Percentiles rank a stretch among this genome's conserved stretches.
Evolutionary conservation across 345 rosid genomes (phyloP).

Genomic region (Rhodamnia rubescens): DNA sequence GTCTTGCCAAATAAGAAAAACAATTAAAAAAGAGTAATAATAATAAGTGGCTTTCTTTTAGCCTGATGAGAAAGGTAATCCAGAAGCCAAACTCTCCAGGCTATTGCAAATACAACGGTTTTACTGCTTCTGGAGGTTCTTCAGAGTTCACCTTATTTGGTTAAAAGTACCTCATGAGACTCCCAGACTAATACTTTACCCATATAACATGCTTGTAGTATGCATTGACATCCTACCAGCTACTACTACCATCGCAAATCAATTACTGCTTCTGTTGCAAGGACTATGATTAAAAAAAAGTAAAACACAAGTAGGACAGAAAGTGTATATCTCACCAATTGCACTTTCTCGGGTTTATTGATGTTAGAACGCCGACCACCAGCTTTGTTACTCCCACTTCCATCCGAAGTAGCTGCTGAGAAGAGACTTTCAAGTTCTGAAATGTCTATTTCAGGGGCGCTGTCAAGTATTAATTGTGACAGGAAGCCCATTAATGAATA

Average conservation of each 20-base stretch:
- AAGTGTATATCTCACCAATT: constrained; percentile 40
- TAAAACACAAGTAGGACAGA: background rate
- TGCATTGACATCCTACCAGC: background rate
- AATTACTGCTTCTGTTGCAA: background rate
- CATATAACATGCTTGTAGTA: background rate
- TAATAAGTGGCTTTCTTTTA: background rate
- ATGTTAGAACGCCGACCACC: constrained; percentile 72
- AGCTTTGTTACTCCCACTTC: constrained; percentile 39
- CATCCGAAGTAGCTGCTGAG: constrained; percentile 73
- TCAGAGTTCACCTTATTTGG: background rate
- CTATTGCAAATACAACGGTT: background rate
- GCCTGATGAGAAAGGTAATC: background rate
- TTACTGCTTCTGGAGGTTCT: background rate
- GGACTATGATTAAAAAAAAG: background rate
- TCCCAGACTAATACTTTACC: background rate
- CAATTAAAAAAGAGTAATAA: background rate
- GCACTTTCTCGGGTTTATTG: constrained; percentile 92
- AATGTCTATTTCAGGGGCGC: constrained; percentile 99
- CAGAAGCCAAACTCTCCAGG: background rate
- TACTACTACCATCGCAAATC: background rate
- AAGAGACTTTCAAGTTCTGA: constrained; percentile 92
- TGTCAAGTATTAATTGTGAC: constrained; percentile 16
- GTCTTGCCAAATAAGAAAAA: background rate
- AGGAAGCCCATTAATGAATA: background rate
- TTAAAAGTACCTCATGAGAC: background rate